Evolutionary conservation across 768 basidiomycete genomes (phyloP).

Genomic region (Artomyces pyxidatus): DNA sequence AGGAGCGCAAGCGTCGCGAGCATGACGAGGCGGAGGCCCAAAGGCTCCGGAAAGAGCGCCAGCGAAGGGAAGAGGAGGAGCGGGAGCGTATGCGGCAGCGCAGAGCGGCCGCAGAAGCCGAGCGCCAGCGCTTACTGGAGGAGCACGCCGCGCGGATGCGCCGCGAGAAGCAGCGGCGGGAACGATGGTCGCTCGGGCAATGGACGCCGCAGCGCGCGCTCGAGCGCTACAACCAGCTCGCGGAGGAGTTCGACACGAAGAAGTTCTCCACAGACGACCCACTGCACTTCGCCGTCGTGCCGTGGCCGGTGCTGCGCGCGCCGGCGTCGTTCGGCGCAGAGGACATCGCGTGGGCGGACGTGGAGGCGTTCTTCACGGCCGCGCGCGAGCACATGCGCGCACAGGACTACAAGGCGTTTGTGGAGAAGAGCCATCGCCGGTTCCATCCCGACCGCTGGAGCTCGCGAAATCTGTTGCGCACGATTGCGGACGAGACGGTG

Average conservation of each 20-base stretch:
- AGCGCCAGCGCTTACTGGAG: conserved; percentile 23
- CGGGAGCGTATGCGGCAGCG: conserved; percentile 18
- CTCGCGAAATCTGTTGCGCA: conserved; percentile 51
- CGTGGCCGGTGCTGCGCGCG: conserved; percentile 65
- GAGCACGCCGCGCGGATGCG: conserved; percentile 28
- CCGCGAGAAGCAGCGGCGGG: conserved; percentile 37
- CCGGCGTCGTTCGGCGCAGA: conserved; percentile 47
- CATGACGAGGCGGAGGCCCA: conserved; percentile 21
- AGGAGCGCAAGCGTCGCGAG: conserved; percentile 17
- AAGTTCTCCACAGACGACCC: conserved; percentile 46
- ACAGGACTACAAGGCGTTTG: conserved; percentile 56
- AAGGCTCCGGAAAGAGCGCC: conserved; percentile 26
- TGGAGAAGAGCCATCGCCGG: conserved; percentile 62
- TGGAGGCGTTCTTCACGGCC: conserved; percentile 61
- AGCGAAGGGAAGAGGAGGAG: conserved; percentile 16
- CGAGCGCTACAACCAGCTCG: conserved; percentile 55
- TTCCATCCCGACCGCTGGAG: conserved; percentile 83
- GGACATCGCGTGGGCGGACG: conserved; percentile 63
- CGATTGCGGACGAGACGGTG: conserved; percentile 49
- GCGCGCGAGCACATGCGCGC: conserved; percentile 43
- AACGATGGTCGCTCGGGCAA: conserved; percentile 46
- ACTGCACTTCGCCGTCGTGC: conserved; percentile 53
- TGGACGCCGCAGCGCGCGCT: conserved; percentile 65
- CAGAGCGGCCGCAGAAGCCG: conserved; percentile 13
- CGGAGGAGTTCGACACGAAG: conserved; percentile 54